phyloP scores from a whole-genome alignment of 139 green algal species.

The Chlorella sp. region DNA sequence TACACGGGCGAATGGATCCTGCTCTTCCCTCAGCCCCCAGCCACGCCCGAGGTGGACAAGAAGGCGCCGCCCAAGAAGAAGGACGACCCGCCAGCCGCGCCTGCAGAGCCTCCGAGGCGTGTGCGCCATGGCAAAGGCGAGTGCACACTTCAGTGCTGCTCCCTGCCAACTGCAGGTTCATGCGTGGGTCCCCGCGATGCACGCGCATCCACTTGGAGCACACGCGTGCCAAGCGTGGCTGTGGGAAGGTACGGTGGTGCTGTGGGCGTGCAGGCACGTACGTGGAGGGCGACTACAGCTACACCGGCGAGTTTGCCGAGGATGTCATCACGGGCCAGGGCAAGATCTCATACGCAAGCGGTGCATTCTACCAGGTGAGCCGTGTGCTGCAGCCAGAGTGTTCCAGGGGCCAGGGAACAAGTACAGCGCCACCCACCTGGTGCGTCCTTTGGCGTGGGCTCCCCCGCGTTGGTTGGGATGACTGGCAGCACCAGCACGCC shows the following conservation, averaged over 20 bases:
- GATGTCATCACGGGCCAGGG: conserved; percentile 14
- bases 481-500: too few relatives aligned
- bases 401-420: too few relatives aligned
- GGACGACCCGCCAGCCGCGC: conserved; percentile 24
- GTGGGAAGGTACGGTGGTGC: too few relatives aligned
- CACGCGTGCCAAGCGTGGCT: too few relatives aligned
- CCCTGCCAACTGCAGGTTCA: too few relatives aligned
- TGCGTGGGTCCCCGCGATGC: too few relatives aligned
- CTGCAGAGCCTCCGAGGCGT: conserved; percentile 24
- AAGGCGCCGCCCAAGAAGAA: neutral
- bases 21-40: conserved; percentile 10
- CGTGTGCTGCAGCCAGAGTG: neutral
- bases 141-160: too few relatives aligned
- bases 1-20: conserved; percentile 33
- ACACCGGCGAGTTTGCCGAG: conserved; percentile 26
- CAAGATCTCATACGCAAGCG: conserved; percentile 30
- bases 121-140: conserved; percentile 32
- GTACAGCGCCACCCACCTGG: too few relatives aligned
- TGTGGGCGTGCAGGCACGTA: conserved; percentile 23
- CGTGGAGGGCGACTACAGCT: conserved; percentile 26
- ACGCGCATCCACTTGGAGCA: too few relatives aligned
- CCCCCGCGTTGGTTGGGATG: too few relatives aligned
- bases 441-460: too few relatives aligned
- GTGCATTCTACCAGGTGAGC: conserved; percentile 8
- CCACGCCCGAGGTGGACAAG: conserved; percentile 8